Percentiles rank a stretch among this genome's conserved stretches.
phyloP scores from a whole-genome alignment of 2,329 filamentous ascomycete genomes.

The Daldinia sp. region DNA sequence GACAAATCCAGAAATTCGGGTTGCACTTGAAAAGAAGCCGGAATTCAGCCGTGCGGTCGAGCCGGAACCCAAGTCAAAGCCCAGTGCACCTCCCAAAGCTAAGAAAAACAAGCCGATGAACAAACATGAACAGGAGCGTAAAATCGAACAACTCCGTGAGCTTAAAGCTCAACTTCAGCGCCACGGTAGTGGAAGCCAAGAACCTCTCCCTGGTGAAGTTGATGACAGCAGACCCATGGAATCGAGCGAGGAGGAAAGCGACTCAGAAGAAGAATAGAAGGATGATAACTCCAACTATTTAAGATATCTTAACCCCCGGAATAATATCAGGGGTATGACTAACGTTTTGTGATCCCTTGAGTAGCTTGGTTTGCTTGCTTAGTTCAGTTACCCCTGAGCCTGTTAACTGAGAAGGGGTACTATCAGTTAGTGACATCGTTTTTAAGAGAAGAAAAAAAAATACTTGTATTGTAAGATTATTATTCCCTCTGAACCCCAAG shows the following conservation, averaged over 20 bases:
- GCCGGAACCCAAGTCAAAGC: conserved; percentile 44
- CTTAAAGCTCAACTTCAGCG: conserved; percentile 66
- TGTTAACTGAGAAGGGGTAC: background rate
- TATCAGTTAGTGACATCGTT: background rate
- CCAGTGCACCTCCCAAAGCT: conserved; percentile 62
- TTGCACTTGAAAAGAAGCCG: conserved; percentile 52
- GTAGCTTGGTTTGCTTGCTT: conserved; percentile 15
- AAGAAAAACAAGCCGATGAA: conserved; percentile 85
- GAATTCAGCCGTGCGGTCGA: conserved; percentile 46
- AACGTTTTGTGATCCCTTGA: conserved; percentile 4
- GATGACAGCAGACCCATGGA: conserved; percentile 45
- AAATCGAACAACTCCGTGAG: conserved; percentile 72
- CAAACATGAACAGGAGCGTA: conserved; percentile 76
- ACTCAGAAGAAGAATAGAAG: conserved; percentile 50
- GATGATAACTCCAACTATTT: background rate
- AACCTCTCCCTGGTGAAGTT: conserved; percentile 46
- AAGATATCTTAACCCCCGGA: background rate
- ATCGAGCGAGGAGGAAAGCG: conserved; percentile 48
- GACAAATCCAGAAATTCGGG: conserved; percentile 54
- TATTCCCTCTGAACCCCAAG: conserved; percentile 17
- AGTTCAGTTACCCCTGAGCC: background rate
- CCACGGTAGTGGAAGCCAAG: conserved; percentile 59
- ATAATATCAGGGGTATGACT: background rate
- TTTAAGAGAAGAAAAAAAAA: conserved; percentile 3
- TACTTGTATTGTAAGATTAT: conserved; percentile 27